phyloP scores from a whole-genome alignment of 2,329 filamentous ascomycete genomes.

The Arthrobotrys conoides region DNA sequence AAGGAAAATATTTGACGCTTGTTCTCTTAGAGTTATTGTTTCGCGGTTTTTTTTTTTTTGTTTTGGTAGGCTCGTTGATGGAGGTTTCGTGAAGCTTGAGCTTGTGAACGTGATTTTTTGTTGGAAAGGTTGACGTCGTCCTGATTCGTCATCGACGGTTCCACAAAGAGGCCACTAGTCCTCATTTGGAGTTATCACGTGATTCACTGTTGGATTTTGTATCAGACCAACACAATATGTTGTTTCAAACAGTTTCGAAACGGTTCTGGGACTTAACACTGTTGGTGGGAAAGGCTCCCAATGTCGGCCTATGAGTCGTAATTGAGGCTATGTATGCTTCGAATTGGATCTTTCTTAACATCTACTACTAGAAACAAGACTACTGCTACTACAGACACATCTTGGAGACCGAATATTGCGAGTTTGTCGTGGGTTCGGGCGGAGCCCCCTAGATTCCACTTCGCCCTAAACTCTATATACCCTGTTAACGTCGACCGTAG shows the following conservation, averaged over 20 bases:
- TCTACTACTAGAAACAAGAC: too few relatives aligned
- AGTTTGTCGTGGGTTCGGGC: too few relatives aligned
- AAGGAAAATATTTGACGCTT: not conserved
- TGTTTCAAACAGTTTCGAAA: not conserved
- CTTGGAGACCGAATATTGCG: too few relatives aligned
- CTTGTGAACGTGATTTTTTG: conserved; percentile 21
- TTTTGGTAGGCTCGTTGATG: not conserved
- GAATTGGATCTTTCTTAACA: too few relatives aligned
- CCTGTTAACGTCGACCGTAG: too few relatives aligned
- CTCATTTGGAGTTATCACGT: conserved; percentile 7
- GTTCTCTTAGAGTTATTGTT: too few relatives aligned
- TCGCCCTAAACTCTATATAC: too few relatives aligned
- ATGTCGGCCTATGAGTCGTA: not conserved
- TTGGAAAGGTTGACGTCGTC: conserved; percentile 29
- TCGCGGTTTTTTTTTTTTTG: not conserved
- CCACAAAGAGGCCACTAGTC: conserved; percentile 13
- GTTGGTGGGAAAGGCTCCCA: not conserved
- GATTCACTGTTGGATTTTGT: conserved; percentile 23
- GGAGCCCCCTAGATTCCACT: too few relatives aligned
- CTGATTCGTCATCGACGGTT: conserved; percentile 47
- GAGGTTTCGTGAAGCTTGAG: not conserved
- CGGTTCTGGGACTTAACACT: too few relatives aligned
- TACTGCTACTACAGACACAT: too few relatives aligned
- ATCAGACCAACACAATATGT: conserved; percentile 14
- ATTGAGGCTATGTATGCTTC: too few relatives aligned